Conservation (phyloP, 495 filamentous ascomycete species). For the Neurospora tetrasperma region DNA sequence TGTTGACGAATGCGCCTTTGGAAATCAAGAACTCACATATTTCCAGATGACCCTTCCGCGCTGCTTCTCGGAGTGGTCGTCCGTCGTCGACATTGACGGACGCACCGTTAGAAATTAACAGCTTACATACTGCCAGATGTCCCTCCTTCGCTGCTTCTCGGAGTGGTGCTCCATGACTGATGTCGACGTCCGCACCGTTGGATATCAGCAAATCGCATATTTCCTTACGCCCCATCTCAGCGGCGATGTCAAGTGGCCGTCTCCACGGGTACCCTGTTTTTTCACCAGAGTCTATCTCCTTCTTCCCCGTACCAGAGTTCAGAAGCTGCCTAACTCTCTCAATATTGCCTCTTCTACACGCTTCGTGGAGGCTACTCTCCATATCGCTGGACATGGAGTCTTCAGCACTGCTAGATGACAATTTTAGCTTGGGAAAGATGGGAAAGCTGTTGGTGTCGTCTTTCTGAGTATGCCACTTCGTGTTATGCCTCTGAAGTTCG, state of each 20-base stretch:
- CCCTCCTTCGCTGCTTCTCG: too few species aligned
- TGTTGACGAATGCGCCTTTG: neutral
- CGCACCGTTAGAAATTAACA: too few species aligned
- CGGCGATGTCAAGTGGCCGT: neutral
- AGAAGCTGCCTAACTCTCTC: neutral
- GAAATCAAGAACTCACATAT: neutral
- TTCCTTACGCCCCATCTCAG: neutral
- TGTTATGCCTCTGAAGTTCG: neutral
- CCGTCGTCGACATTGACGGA: too few species aligned
- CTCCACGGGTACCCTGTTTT: too few species aligned
- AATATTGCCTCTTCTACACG: neutral
- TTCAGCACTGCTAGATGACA: neutral
- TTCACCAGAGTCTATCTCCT: too few species aligned
- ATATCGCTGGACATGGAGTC: neutral
- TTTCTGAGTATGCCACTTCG: neutral
- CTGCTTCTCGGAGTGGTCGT: too few species aligned
- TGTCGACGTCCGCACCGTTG: neutral
- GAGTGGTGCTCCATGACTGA: accelerated
- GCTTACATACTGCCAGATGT: too few species aligned
- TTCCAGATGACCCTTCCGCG: neutral
- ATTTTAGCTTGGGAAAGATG: neutral
- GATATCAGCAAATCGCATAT: neutral
- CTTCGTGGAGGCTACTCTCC: neutral
- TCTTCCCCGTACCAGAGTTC: neutral
- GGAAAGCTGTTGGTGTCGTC: neutral